Percentiles rank a stretch among this genome's conserved stretches.
Evolutionary conservation across 257 asterid genomes (phyloP).

Genomic region (Przewalskia tangutica): DNA sequence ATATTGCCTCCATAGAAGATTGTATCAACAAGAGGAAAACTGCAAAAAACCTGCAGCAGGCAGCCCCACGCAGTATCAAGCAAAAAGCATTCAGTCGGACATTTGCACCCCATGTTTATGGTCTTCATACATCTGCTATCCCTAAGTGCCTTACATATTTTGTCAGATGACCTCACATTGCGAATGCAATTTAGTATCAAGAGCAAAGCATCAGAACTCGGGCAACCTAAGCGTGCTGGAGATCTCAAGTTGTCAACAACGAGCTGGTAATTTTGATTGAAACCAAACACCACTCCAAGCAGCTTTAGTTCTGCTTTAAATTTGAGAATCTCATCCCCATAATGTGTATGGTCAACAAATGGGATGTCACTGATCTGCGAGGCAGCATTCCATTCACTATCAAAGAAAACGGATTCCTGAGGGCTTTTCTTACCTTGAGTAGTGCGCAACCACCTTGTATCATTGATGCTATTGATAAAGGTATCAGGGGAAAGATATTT

Average conservation of each 20-base stretch:
- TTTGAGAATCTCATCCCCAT: conserved; percentile 11
- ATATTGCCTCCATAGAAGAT: conserved; percentile 10
- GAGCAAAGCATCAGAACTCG: conserved; percentile 13
- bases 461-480: conserved; percentile 10
- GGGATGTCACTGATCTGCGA: conserved; percentile 29
- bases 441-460: conserved; percentile 18
- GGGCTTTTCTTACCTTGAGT: conserved; percentile 19
- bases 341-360: conserved; percentile 20
- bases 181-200: conserved; percentile 15
- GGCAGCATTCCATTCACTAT: conserved; percentile 27
- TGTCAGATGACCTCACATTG: background rate
- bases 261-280: conserved; percentile 9
- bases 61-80: conserved; percentile 25
- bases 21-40: conserved; percentile 21
- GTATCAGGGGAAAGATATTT: conserved; percentile 14
- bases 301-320: conserved; percentile 12
- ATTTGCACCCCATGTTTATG: conserved; percentile 7
- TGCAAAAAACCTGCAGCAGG: conserved; percentile 21
- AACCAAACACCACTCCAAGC: conserved; percentile 22
- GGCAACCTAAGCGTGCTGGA: conserved; percentile 1
- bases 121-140: conserved; percentile 16
- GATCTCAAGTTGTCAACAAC: conserved; percentile 18
- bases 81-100: conserved; percentile 19
- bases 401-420: conserved; percentile 11
- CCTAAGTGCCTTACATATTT: conserved; percentile 7